These are phyloP conservation scores for Rhinocladiella mackenziei DNA, from an alignment of 2,329 filamentous ascomycete species.

Conservation along the genomic window DNA sequence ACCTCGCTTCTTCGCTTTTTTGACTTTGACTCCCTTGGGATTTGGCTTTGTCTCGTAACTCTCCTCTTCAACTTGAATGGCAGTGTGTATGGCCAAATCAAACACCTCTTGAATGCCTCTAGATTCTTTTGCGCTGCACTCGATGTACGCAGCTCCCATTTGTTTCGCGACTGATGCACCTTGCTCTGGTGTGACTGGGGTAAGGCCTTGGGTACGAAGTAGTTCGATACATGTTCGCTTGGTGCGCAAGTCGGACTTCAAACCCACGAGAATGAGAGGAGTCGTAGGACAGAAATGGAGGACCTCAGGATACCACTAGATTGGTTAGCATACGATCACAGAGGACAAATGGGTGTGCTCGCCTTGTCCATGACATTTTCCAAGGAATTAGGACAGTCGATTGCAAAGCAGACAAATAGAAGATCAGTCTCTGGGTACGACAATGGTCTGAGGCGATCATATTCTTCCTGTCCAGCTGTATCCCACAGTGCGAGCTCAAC, in stretches of 20 bases:
- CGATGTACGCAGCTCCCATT: conserved; percentile 94
- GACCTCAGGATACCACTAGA: conserved; percentile 97
- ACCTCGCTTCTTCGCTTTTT: conserved; percentile 79
- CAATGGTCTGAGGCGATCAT: conserved; percentile 88
- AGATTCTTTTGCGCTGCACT: conserved; percentile 98
- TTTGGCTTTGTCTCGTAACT: conserved; percentile 37
- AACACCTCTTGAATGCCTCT: conserved; percentile 95
- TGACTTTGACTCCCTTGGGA: conserved; percentile 33
- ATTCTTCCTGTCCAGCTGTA: conserved; percentile 97
- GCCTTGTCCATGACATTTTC: conserved; percentile 99
- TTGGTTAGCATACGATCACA: conserved; percentile 3
- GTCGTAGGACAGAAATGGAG: conserved; percentile 98
- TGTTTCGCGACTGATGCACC: conserved; percentile 81
- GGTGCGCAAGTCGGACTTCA: conserved; percentile 93
- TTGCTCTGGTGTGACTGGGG: conserved; percentile 88
- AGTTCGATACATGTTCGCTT: conserved; percentile 98
- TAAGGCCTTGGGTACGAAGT: conserved; percentile 94
- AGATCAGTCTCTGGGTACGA: conserved; percentile 98
- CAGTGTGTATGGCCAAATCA: conserved; percentile 81
- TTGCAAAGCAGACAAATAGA: conserved; percentile 97
- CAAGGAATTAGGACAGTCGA: conserved; percentile 95
- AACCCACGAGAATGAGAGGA: conserved; percentile 87
- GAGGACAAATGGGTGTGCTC: conserved; percentile 31
- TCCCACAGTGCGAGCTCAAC: conserved; percentile 98
- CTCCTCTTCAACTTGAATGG: conserved; percentile 75